Evolutionary conservation across 2,329 filamentous ascomycete species (phyloP), one percentile per base, ranked within the genome.

Genomic region (Calycina herbarum): DNA sequence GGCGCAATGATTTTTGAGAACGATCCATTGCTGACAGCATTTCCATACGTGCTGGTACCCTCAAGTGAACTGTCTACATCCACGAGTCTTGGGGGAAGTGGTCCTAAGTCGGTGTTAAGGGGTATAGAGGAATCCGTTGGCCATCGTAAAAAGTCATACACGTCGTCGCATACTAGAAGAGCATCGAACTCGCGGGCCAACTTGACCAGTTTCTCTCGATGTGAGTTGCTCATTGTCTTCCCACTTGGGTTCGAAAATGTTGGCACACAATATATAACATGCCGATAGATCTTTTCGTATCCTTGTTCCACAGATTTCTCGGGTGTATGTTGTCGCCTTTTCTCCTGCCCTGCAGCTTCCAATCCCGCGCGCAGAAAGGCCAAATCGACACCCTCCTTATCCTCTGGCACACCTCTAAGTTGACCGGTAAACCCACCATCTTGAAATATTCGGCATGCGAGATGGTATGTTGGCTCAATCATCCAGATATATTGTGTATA

Each of bases 201-300:
- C 13, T 78, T 77, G 11, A 92, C 82, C 1, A 92, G 78, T 33
- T 82, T 77, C 63, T 84, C 76, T n/a, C 89, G 80, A 48, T 84
- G 81, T 31, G 74, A 73, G 27, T 88, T 73, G 7, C 83, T 84
- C 84, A 91, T 89, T 1, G 88, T 87, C 71, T 85, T 84, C 35
- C 83, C 86, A 0, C 85, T 87, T 0, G 89, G 89, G 68, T 92
- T 92, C 4, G 87, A 85, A 73, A 91, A 92, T 0, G 88, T 89
- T 0, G 89, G 88, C 2, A 89, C 87, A 15, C 82, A 87, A 91
- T 60, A 86, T 90, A 62, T 93, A 90, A 40, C 91, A 92, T 72
- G 93, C 92, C 0, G 96, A 92, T 73, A 86, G 93, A 1, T 96
- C 97, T 76, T 89, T 96, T 62, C 93, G 87, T 1, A 89, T 38